These are phyloP conservation scores for Rhododendron simsii DNA, from an alignment of 148 eudicot species.

Conservation along the genomic window DNA sequence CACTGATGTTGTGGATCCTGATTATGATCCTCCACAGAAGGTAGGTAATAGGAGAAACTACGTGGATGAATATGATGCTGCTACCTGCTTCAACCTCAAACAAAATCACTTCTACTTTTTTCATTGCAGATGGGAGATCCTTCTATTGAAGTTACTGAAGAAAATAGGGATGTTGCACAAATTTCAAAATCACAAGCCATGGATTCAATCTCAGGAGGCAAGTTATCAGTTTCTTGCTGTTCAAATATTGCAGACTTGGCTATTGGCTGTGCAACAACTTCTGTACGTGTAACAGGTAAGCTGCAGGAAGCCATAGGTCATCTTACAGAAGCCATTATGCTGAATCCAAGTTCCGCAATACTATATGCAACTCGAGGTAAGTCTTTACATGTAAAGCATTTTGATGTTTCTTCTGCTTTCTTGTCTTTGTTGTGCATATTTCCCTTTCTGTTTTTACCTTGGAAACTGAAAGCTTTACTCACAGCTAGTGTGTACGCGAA, in stretches of 20 bases:
- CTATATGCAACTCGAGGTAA: conserved; percentile 68
- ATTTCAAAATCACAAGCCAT: conserved; percentile 44
- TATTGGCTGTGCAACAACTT: conserved; percentile 3
- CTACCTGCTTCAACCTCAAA: not conserved
- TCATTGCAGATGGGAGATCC: conserved; percentile 66
- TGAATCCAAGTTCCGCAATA: conserved; percentile 61
- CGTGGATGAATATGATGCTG: not conserved
- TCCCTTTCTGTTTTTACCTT: conserved; percentile 5
- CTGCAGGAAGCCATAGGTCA: conserved; percentile 51
- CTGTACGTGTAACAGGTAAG: conserved; percentile 27
- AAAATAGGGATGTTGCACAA: conserved; percentile 57
- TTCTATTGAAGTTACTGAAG: conserved; percentile 53
- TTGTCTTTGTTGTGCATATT: not conserved
- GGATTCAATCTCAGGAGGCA: conserved; percentile 51
- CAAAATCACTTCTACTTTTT: not conserved
- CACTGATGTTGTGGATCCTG: conserved; percentile 58
- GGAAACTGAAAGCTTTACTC: conserved; percentile 7
- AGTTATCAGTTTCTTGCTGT: conserved; percentile 3
- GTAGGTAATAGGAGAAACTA: conserved; percentile 18
- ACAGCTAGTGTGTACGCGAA: conserved; percentile 51
- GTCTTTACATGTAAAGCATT: not conserved
- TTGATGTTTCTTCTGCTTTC: not conserved
- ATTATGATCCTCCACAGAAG: conserved; percentile 60
- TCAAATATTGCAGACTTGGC: not conserved
- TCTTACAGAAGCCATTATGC: conserved; percentile 52